Base-by-base conservation (phyloP, 192 early-diverging fungal species). In the Umbelopsis sp. region DNA sequence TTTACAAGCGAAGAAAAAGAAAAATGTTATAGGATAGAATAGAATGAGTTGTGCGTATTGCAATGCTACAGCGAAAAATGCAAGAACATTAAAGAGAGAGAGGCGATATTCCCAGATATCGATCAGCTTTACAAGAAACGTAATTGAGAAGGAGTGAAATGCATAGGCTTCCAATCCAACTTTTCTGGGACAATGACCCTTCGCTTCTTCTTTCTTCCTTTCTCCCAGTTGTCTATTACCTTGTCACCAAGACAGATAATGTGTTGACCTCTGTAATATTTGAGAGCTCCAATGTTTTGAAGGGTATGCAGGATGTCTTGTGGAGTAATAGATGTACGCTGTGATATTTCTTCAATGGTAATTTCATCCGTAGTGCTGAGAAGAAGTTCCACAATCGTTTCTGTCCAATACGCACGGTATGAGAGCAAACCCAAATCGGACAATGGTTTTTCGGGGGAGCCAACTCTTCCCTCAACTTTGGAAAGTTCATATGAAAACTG, bases 401-500 rank as follows among this genome's bases (percentile, higher is more conserved):
- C 96, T 0, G 92, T 81, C 97, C 98, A 99, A 83, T 94, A 99
- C 4, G 95, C 92, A 34, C 97, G 93, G 77, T 99, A 99, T 14
- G 92, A 93, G 36, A 98, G 71, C 41, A 98, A 81, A 0, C 97
- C 98, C 69, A 99, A 85, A 80, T 99, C 98, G 0, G 98, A 99
- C 3, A 99, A 82, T 10, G 98, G 98, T 56, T 99, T 99, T 67
- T 99, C 98, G 0, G 98, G 98, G 21, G 95, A 97, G 26, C 98
- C 98, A 6, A 94, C 81, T 74, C 95, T 92, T 41, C 92, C 93
- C 80, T 99, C 98, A 9, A 92, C 90, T 73, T 94, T 94, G 31
- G 95, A 96, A 51, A 99, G 86, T 81, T 96, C 95, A 74, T 99
- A 99, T n/a, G 94, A 96, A 70, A 99, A 99, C 43, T 89, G 86